Evolutionary conservation across 345 rosid genomes (phyloP).

Genomic region (Salix dunnii): DNA sequence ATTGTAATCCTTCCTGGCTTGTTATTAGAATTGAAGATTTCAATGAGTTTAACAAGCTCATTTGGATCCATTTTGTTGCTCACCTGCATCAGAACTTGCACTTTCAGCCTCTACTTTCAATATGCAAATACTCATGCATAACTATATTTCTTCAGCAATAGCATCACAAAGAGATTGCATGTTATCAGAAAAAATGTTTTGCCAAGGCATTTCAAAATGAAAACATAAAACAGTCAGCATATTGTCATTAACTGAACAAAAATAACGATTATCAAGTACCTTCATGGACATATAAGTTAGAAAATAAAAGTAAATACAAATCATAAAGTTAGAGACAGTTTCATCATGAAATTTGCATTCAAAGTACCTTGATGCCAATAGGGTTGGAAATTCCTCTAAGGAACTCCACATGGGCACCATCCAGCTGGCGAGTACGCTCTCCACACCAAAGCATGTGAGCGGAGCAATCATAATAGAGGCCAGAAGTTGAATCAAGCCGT

Average conservation of each 20-base stretch:
- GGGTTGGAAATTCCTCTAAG: conserved; percentile 31
- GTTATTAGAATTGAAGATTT: conserved; percentile 25
- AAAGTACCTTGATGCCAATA: conserved; percentile 28
- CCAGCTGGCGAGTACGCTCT: conserved; percentile 30
- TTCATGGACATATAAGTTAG: neutral
- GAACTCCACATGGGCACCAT: conserved; percentile 35
- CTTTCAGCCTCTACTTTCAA: conserved; percentile 1
- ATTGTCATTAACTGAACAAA: neutral
- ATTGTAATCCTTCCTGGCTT: conserved; percentile 30
- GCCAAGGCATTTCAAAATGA: neutral
- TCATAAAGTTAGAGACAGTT: neutral
- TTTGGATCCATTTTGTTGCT: conserved; percentile 31
- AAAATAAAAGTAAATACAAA: neutral
- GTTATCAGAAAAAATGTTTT: neutral
- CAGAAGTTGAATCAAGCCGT: conserved; percentile 30
- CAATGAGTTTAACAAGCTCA: conserved; percentile 26
- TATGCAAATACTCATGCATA: neutral
- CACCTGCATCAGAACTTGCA: conserved; percentile 18
- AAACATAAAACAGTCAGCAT: neutral
- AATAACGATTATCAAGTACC: neutral
- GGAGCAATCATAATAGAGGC: conserved; percentile 26
- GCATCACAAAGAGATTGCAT: neutral
- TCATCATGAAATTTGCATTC: neutral
- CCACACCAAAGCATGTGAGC: conserved; percentile 35
- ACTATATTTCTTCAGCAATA: neutral